phyloP scores from a whole-genome alignment of 1,284 basidiomycete genomes.

The Hortiboletus rubellus region DNA sequence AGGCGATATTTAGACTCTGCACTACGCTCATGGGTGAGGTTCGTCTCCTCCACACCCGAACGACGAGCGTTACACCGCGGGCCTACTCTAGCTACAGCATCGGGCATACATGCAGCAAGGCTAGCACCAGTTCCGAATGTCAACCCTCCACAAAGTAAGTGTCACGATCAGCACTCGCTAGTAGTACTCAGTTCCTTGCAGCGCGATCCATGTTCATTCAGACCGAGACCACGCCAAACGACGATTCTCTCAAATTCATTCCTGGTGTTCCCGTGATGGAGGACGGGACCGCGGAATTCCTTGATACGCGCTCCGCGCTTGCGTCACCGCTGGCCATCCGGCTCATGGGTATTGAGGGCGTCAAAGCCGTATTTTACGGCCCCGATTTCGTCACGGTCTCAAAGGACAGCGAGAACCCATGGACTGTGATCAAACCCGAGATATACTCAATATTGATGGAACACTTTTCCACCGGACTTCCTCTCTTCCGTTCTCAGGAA shows the following conservation, averaged over 20 bases:
- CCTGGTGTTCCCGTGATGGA: conserved; percentile 90
- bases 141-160: conserved; percentile 31
- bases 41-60: conserved; percentile 25
- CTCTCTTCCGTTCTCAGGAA: conserved; percentile 81
- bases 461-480: conserved; percentile 87
- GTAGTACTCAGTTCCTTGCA: conserved; percentile 31
- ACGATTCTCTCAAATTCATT: conserved; percentile 97
- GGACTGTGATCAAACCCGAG: conserved; percentile 96
- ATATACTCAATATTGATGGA: conserved; percentile 99
- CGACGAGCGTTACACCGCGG: conserved; percentile 35
- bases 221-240: conserved; percentile 96
- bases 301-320: conserved; percentile 83
- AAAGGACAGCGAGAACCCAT: conserved; percentile 84
- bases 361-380: conserved; percentile 89
- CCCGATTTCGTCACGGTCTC: conserved; percentile 98
- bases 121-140: conserved; percentile 1
- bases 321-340: conserved; percentile 89
- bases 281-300: conserved; percentile 89
- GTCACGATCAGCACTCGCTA: background rate
- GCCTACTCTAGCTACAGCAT: conserved; percentile 39
- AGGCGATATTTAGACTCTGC: conserved; percentile 8
- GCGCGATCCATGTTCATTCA: conserved; percentile 95
- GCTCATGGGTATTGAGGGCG: conserved; percentile 91
- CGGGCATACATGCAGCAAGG: conserved; percentile 29
- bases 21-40: conserved; percentile 28